phyloP scores from a whole-genome alignment of 495 filamentous ascomycete genomes.

The Hypoxylon intermedium region DNA sequence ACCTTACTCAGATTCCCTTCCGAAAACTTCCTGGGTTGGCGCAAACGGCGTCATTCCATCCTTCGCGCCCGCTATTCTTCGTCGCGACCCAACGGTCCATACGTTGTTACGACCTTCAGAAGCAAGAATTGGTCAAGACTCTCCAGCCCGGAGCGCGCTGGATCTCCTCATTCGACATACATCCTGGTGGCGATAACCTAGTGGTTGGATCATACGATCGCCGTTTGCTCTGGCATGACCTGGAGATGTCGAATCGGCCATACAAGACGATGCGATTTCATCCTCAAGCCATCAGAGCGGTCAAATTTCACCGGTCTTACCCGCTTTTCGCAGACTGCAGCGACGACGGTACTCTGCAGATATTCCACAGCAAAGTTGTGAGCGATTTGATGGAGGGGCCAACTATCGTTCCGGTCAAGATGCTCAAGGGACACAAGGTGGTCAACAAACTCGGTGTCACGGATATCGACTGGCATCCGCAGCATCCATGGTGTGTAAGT shows the following conservation, averaged over 20 bases:
- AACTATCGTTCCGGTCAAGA: slow-evolving; percentile 93
- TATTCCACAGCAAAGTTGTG: slow-evolving; percentile 96
- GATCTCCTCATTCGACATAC: slow-evolving; percentile 93
- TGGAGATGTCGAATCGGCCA: slow-evolving; percentile 85
- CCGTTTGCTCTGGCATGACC: slow-evolving; percentile 93
- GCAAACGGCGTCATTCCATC: slow-evolving; percentile 93
- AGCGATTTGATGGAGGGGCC: slow-evolving; percentile 94
- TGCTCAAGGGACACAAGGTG: slow-evolving; percentile 87
- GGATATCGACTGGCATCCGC: slow-evolving; percentile 93
- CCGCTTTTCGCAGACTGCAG: slow-evolving; percentile 92
- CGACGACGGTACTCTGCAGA: slow-evolving; percentile 91
- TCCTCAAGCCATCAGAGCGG: slow-evolving; percentile 83
- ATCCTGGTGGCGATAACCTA: slow-evolving; percentile 91
- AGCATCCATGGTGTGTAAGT: slow-evolving; percentile 90
- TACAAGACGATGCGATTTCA: slow-evolving; percentile 98
- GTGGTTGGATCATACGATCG: slow-evolving; percentile 94
- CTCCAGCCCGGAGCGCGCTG: slow-evolving; percentile 91
- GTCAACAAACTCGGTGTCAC: slow-evolving; percentile 83
- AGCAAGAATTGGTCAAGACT: slow-evolving; percentile 86
- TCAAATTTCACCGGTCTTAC: slow-evolving; percentile 82
- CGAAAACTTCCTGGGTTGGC: slow-evolving; percentile 82
- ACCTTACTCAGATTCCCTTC: slow-evolving; percentile 94
- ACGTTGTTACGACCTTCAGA: slow-evolving; percentile 88
- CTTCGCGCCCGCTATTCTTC: slow-evolving; percentile 89
- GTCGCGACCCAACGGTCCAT: slow-evolving; percentile 93